Conservation (phyloP, 2,329 filamentous ascomycete genomes). For the Colletotrichum euphorbiae region DNA sequence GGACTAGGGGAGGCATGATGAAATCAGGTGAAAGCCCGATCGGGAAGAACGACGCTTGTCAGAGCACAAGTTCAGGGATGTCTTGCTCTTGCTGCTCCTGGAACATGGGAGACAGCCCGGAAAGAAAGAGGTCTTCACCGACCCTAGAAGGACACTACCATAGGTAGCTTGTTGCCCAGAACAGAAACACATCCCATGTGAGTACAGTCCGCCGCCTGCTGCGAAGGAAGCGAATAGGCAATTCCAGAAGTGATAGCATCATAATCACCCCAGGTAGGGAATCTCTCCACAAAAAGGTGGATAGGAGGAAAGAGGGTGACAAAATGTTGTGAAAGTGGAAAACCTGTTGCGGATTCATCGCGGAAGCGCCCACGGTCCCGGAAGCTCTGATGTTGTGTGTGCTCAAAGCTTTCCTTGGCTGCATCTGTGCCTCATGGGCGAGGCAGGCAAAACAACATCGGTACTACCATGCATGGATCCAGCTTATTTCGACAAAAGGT, state of each 20-base stretch:
- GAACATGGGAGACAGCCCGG: constrained; percentile 3
- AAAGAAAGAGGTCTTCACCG: constrained; percentile 17
- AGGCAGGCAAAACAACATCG: background rate
- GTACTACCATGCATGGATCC: constrained; percentile 12
- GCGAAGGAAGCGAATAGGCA: background rate
- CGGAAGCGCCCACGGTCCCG: constrained; percentile 19
- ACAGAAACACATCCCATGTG: constrained; percentile 17
- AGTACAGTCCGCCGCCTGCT: background rate
- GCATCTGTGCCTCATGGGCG: constrained; percentile 28
- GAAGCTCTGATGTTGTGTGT: constrained; percentile 26
- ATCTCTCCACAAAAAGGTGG: constrained; percentile 15
- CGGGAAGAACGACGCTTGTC: constrained; percentile 18
- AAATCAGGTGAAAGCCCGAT: constrained; percentile 11
- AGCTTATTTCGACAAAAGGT: constrained; percentile 19
- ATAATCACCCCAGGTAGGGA: constrained; percentile 12
- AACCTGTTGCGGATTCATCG: constrained; percentile 20
- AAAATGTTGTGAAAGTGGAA: constrained; percentile 17
- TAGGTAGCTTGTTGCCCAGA: constrained; percentile 15
- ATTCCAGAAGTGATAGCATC: constrained; percentile 19
- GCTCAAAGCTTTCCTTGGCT: constrained; percentile 28
- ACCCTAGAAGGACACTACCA: constrained; percentile 2
- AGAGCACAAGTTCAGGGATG: constrained; percentile 17
- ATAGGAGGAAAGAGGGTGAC: constrained; percentile 8
- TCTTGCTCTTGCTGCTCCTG: constrained; percentile 11
- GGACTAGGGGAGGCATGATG: constrained; percentile 4